A percentile compares a stretch with the other conserved stretches of the same genome.
Evolutionary conservation across 139 green algal species (phyloP).

Genomic region (Micromonas commoda): DNA sequence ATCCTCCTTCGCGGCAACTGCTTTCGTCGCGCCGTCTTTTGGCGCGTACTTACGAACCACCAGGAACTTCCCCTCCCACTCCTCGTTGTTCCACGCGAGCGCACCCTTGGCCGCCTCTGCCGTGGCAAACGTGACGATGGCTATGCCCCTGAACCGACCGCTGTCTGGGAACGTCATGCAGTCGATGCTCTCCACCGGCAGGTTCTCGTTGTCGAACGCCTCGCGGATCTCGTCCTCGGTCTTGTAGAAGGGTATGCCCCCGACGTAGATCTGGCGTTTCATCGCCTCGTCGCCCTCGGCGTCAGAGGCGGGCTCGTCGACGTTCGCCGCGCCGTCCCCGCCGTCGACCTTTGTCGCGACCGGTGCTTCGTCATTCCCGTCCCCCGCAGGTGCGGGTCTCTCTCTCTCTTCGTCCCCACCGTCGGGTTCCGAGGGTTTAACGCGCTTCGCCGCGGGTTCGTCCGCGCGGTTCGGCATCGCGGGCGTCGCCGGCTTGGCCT

Average conservation of each 20-base stretch:
- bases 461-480: conserved; percentile 15
- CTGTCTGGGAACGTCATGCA: conserved; percentile 84
- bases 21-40: conserved; percentile 15
- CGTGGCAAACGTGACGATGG: conserved; percentile 81
- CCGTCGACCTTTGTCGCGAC: not conserved
- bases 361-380: not conserved
- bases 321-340: conserved; percentile 25
- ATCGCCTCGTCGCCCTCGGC: not conserved
- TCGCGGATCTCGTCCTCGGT: conserved; percentile 49
- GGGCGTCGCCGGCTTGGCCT: not conserved
- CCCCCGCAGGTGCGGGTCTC: too few species aligned
- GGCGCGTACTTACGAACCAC: conserved; percentile 18
- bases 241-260: conserved; percentile 82
- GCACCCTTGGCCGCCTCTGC: conserved; percentile 26
- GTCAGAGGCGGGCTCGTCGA: conserved; percentile 38
- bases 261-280: conserved; percentile 63
- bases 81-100: conserved; percentile 19
- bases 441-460: too few species aligned
- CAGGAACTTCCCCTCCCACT: conserved; percentile 32
- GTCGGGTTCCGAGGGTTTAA: not conserved
- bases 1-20: not conserved
- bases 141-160: conserved; percentile 83
- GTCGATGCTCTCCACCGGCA: conserved; percentile 67
- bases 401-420: conserved; percentile 33
- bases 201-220: conserved; percentile 79